Base-by-base conservation (phyloP, 164 flowering plant genomes). In the Kingdonia uniflora region DNA sequence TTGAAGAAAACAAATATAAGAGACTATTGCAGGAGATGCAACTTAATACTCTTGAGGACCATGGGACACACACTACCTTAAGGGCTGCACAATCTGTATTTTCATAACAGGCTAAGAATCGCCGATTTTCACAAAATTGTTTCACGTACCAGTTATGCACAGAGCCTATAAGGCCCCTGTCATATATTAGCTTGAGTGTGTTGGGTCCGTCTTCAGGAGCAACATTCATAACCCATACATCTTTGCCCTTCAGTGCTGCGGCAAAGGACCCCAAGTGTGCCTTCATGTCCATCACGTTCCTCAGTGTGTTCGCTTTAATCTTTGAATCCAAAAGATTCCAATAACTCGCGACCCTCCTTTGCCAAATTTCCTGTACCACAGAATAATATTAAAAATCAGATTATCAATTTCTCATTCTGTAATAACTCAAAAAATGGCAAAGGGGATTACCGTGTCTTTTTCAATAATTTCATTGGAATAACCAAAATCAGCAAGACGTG, bases 221-320 rank as follows among this genome's bases (percentile, higher is more conserved):
- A 46, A 80, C 87, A 66, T 85, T 88, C 97, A 85, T 88, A 48
- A 88, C 97, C 95, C 97, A 88, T 17, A 85, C 89, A 71, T 80
- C 74, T 69, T 84, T 81, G 53, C 59, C 69, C 50, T 70, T 85
- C 69, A 88, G 65, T 51, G 95, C 84, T 57, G 91, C 95, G 23
- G 84, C 95, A 68, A 88, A 88, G 42, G 92, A 88, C 19, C 97
- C 97, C 58, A 88, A 53, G 64, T 80, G 69, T 47, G 97, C 91
- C 57, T 84, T 88, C 97, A 88, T 84, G 64, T 85, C 95, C 95
- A 88, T 88, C 73, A 85, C 35, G 51, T 88, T 85, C 68, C 95
- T 77, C 19, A 84, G 15, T 20, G 82, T 70, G 35, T 84, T 70
- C 3, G 79, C 49, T 52, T 67, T 29, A 24, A 81, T 63, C 68